Evolutionary conservation across 225 moss, liverwort and hornwort species (phyloP).

Genomic region (Bryoerythrophyllum caledonicum): DNA sequence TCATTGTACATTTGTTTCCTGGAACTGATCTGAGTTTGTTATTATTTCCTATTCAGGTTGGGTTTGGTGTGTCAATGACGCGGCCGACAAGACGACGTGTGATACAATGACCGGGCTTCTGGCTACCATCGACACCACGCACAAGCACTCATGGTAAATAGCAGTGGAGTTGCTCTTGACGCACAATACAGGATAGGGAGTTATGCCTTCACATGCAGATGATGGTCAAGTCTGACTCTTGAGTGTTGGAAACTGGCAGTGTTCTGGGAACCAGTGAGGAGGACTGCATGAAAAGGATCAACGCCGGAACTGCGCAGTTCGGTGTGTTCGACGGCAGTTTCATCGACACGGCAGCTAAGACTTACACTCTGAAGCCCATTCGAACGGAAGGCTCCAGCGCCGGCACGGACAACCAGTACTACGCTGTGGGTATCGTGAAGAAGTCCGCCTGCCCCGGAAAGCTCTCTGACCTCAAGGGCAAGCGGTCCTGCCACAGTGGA

Average conservation of each 20-base stretch:
- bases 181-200: no score
- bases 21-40: background rate
- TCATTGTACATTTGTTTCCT: no score
- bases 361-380: conserved; percentile 22
- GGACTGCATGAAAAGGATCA: conserved; percentile 35
- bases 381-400: conserved; percentile 41
- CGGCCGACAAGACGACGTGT: conserved; percentile 23
- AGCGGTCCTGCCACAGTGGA: conserved; percentile 56
- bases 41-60: conserved; percentile 21
- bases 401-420: conserved; percentile 35
- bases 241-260: background rate
- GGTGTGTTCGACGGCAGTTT: conserved; percentile 37
- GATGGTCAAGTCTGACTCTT: background rate
- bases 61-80: conserved; percentile 24
- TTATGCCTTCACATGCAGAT: no score
- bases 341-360: conserved; percentile 22
- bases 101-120: conserved; percentile 35
- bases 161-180: no score
- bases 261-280: conserved; percentile 17
- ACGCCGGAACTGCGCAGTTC: conserved; percentile 22
- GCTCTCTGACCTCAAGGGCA: conserved; percentile 32
- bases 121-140: conserved; percentile 25
- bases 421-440: conserved; percentile 32
- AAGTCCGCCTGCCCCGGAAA: conserved; percentile 23
- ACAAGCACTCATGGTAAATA: conserved; percentile 26